phyloP scores from a whole-genome alignment of 2,329 filamentous ascomycete genomes.

The Ilyonectria sp. region DNA sequence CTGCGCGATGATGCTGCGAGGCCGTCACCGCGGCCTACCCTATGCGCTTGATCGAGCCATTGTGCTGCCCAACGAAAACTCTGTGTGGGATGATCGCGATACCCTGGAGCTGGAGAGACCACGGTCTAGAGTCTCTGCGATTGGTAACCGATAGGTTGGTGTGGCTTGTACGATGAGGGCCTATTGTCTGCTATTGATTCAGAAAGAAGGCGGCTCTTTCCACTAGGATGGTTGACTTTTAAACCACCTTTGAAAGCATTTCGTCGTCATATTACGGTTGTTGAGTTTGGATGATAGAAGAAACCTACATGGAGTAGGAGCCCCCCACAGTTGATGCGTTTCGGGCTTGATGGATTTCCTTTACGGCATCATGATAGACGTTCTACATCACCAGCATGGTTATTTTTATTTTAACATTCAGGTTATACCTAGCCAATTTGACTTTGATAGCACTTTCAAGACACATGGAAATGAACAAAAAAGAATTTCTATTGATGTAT shows the following conservation, averaged over 20 bases:
- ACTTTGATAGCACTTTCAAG: neutral
- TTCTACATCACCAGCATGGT: neutral
- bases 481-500: neutral
- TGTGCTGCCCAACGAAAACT: conserved; percentile 49
- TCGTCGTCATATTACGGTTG: neutral
- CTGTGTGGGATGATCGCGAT: conserved; percentile 29
- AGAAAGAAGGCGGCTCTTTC: neutral
- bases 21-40: conserved; percentile 54
- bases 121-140: conserved; percentile 6
- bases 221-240: neutral
- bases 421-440: neutral
- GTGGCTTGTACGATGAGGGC: neutral
- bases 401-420: neutral
- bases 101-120: conserved; percentile 5
- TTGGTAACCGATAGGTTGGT: neutral
- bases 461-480: neutral
- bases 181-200: neutral
- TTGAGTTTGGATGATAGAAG: neutral
- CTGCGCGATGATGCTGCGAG: conserved; percentile 57
- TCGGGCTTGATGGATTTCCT: neutral
- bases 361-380: neutral
- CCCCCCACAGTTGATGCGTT: neutral
- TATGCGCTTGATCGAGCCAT: conserved; percentile 55
- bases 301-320: neutral
- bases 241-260: neutral